These are phyloP conservation scores for Colletotrichum scovillei DNA, from an alignment of 2,329 filamentous ascomycete genomes.

Conservation along the genomic window DNA sequence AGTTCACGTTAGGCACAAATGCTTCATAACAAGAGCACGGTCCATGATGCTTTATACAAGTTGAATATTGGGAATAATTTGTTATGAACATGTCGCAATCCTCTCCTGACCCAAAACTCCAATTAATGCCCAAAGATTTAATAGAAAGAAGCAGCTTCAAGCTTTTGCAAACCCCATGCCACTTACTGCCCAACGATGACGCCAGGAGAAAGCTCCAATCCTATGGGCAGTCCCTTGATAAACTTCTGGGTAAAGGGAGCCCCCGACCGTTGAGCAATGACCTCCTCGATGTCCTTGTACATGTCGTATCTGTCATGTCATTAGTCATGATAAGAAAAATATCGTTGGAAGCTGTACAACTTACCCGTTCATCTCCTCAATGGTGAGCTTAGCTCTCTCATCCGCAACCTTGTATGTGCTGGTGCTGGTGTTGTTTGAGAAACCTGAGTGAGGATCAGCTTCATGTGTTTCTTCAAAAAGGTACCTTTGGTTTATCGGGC, in stretches of 20 bases:
- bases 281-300: slow-evolving; percentile 66
- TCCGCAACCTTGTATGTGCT: slow-evolving; percentile 71
- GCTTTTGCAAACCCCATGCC: not conserved
- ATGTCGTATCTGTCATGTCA: slow-evolving; percentile 63
- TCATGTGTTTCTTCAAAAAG: not conserved
- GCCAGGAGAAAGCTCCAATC: slow-evolving; percentile 60
- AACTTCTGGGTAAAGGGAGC: slow-evolving; percentile 50
- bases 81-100: not conserved
- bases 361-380: slow-evolving; percentile 76
- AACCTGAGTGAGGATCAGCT: slow-evolving; percentile 52
- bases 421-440: slow-evolving; percentile 69
- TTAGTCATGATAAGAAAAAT: not conserved
- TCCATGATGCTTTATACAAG: not conserved
- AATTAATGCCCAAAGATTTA: not conserved
- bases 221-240: slow-evolving; percentile 57
- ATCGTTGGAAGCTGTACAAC: slow-evolving; percentile 39
- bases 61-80: not conserved
- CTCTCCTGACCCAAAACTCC: slow-evolving; percentile 2
- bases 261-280: slow-evolving; percentile 50
- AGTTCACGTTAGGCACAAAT: not conserved
- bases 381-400: slow-evolving; percentile 70
- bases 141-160: not conserved
- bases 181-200: slow-evolving; percentile 45
- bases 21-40: not conserved
- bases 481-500: slow-evolving; percentile 16